A percentile compares a stretch with the other conserved stretches of the same genome.
Evolutionary conservation across 1,139 yeast genomes (phyloP).

Genomic region (Blastobotrys aristatus): DNA sequence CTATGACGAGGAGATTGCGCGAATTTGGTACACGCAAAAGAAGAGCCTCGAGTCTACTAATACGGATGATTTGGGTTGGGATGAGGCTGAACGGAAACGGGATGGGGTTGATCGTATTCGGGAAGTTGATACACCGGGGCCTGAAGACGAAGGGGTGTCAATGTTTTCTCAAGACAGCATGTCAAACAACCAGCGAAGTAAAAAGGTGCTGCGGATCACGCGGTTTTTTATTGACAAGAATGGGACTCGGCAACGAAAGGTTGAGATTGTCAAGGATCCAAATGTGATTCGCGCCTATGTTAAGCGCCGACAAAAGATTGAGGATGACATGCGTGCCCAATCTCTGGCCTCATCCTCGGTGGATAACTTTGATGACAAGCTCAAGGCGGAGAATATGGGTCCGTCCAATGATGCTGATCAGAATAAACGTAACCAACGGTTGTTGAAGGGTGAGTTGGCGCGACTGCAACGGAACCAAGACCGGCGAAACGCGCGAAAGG

Average conservation of each 20-base stretch:
- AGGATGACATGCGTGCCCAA: constrained; percentile 56
- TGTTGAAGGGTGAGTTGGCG: constrained; percentile 80
- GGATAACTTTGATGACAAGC: constrained; percentile 42
- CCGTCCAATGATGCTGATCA: constrained; percentile 85
- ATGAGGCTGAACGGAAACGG: constrained; percentile 40
- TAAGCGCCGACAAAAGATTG: constrained; percentile 69
- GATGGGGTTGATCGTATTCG: constrained; percentile 34
- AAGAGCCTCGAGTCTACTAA: constrained; percentile 49
- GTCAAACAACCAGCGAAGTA: constrained; percentile 14
- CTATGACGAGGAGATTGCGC: constrained; percentile 82
- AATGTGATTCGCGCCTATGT: constrained; percentile 83
- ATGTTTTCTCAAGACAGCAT: constrained; percentile 31
- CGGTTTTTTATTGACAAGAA: constrained; percentile 78
- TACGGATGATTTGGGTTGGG: constrained; percentile 30
- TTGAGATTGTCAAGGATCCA: constrained; percentile 77
- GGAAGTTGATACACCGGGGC: constrained; percentile 9
- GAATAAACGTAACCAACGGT: constrained; percentile 70
- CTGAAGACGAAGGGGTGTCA: constrained; percentile 34
- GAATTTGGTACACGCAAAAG: constrained; percentile 89
- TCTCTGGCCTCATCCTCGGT: constrained; percentile 7
- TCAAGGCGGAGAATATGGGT: constrained; percentile 37
- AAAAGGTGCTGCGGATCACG: constrained; percentile 64
- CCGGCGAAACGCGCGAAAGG: constrained; percentile 53
- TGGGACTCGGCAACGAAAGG: constrained; percentile 78
- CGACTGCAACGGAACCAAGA: constrained; percentile 73